phyloP scores from a whole-genome alignment of 805 yeast genomes.

The Barnettozyma sucrosica region DNA sequence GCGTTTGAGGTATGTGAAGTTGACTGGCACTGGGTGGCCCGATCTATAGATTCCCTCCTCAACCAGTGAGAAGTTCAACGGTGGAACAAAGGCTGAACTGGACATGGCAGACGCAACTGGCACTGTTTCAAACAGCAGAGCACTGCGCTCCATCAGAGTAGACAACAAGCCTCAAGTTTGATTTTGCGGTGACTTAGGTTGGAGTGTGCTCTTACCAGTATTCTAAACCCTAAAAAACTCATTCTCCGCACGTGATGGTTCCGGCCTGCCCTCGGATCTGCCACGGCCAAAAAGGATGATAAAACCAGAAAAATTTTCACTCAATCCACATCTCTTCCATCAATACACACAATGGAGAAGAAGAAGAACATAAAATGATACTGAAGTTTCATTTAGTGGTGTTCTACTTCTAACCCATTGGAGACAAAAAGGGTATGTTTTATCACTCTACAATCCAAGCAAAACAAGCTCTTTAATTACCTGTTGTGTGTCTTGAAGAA shows the following conservation, averaged over 20 bases:
- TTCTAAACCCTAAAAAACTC: neutral
- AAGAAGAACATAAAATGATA: neutral
- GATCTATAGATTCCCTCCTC: constrained; percentile 84
- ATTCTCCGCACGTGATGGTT: neutral
- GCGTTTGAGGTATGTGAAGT: constrained; percentile 70
- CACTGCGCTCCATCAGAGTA: too few relatives aligned
- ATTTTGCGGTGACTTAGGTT: neutral
- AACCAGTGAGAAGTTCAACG: constrained; percentile 83
- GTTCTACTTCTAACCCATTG: neutral
- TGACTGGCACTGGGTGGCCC: constrained; percentile 89
- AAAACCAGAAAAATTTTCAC: neutral
- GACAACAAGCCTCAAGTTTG: neutral
- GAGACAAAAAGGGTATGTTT: neutral
- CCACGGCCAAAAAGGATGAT: neutral
- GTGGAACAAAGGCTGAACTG: constrained; percentile 59
- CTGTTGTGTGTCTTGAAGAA: neutral
- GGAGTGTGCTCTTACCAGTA: neutral
- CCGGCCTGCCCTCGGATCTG: neutral
- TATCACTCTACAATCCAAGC: neutral
- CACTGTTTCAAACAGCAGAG: neutral
- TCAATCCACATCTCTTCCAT: neutral
- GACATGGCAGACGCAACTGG: neutral
- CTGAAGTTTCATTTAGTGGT: neutral
- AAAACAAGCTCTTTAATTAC: neutral
- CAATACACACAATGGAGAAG: neutral